A percentile compares a stretch with the other conserved stretches of the same genome.
These are phyloP conservation scores for Corrigiola litoralis DNA, from an alignment of 179 eudicot species.

Conservation along the genomic window DNA sequence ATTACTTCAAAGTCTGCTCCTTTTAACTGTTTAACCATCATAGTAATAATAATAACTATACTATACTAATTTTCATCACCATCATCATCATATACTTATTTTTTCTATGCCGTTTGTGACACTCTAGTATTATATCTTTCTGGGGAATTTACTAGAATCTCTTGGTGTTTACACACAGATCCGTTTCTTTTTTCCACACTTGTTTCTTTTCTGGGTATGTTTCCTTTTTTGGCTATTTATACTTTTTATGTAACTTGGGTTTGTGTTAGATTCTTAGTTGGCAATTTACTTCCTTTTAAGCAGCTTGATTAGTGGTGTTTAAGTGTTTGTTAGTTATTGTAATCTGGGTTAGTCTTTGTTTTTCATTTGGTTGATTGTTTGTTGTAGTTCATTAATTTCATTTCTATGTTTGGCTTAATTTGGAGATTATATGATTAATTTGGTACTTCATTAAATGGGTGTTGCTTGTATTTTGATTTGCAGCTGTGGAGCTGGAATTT, in stretches of 20 bases:
- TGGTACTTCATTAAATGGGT: conserved; percentile 2
- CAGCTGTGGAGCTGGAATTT: conserved; percentile 23
- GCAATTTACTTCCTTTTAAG: not conserved
- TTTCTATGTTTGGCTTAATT: not conserved
- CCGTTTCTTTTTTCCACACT: conserved; percentile 17
- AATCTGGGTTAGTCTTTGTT: conserved; percentile 7
- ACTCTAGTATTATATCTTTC: conserved; percentile 5
- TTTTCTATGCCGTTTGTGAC: conserved; percentile 11
- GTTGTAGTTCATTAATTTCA: not conserved
- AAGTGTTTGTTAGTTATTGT: not conserved
- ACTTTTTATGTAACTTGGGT: not conserved
- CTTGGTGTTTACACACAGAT: conserved; percentile 24
- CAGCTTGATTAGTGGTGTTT: conserved; percentile 6
- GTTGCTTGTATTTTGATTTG: conserved; percentile 11
- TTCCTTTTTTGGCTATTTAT: not conserved
- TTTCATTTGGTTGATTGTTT: not conserved
- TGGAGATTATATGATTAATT: not conserved
- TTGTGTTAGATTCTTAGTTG: conserved; percentile 1
- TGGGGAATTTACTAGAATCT: conserved; percentile 6
- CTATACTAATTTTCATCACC: not conserved
- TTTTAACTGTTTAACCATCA: not conserved
- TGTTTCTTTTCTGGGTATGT: conserved; percentile 22
- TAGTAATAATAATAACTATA: too few species aligned
- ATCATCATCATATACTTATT: conserved; percentile 6
- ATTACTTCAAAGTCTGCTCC: conserved; percentile 6